Conservation (phyloP, 2,329 filamentous ascomycete species). For the Waltergamsia citrina region DNA sequence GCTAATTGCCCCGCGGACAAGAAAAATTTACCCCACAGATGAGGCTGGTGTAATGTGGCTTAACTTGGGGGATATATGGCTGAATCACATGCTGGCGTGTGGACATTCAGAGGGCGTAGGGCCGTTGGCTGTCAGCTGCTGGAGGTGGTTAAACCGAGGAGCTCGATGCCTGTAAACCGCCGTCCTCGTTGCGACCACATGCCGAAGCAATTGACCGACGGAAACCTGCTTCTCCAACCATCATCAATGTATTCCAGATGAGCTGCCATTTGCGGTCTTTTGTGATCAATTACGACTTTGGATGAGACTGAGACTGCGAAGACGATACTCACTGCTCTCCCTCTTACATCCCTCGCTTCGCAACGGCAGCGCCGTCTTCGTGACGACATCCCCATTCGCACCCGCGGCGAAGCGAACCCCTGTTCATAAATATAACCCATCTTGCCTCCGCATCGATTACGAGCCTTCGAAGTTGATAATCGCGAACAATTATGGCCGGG, state of each 20-base stretch:
- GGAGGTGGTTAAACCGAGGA: neutral
- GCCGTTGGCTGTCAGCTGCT: constrained; percentile 2
- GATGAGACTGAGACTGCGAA: no score
- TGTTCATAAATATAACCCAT: no score
- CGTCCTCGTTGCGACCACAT: neutral
- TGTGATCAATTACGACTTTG: constrained; percentile 1
- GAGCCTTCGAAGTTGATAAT: no score
- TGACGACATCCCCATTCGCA: neutral
- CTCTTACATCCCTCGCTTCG: neutral
- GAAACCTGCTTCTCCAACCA: neutral
- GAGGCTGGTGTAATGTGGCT: constrained; percentile 7
- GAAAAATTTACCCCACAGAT: constrained; percentile 12
- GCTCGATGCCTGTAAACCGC: neutral
- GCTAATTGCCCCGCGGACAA: neutral
- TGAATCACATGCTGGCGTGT: constrained; percentile 10
- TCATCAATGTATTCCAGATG: neutral
- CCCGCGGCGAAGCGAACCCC: no score
- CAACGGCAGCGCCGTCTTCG: neutral
- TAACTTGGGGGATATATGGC: constrained; percentile 4
- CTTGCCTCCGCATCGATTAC: no score
- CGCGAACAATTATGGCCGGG: constrained; percentile 69
- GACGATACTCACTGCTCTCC: neutral
- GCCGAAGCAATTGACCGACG: neutral
- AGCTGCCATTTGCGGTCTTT: neutral
- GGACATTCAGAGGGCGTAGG: constrained; percentile 4